Conservation (phyloP, 2,329 filamentous ascomycete species). For the Dactylellina leptospora region DNA sequence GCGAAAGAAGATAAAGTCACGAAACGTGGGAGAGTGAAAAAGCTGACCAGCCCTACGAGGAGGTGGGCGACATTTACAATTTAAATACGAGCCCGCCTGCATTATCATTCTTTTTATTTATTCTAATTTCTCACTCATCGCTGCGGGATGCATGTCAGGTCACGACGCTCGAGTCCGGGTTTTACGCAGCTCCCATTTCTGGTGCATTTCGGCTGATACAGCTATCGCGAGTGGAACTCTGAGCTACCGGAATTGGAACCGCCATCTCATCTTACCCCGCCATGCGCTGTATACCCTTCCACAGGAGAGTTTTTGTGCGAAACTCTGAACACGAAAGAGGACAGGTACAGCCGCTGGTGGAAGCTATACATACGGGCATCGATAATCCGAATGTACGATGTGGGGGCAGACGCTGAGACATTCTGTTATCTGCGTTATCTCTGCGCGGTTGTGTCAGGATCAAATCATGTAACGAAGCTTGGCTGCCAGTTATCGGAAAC, state of each 20-base stretch:
- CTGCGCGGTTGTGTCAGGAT: slow-evolving; percentile 13
- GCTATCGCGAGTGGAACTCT: not conserved
- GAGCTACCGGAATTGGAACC: slow-evolving; percentile 25
- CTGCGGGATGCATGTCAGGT: not conserved
- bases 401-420: slow-evolving; percentile 30
- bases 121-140: not conserved
- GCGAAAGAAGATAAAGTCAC: too few relatives aligned
- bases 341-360: slow-evolving; percentile 24
- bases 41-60: slow-evolving; percentile 8
- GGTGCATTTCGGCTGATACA: slow-evolving; percentile 12
- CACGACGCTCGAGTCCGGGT: slow-evolving; percentile 3
- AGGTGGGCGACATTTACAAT: not conserved
- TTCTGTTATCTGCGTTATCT: slow-evolving; percentile 41
- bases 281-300: not conserved
- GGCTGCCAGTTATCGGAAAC: slow-evolving; percentile 37
- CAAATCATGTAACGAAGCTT: slow-evolving; percentile 33
- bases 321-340: slow-evolving; percentile 3
- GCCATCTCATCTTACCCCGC: slow-evolving; percentile 10
- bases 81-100: slow-evolving; percentile 7
- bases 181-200: slow-evolving; percentile 31
- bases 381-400: too few relatives aligned
- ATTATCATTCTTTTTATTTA: not conserved
- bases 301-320: not conserved
- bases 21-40: not conserved
- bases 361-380: slow-evolving; percentile 1